Percentiles rank a stretch among this genome's conserved stretches.
Evolutionary conservation across 2,329 filamentous ascomycete species (phyloP).

Genomic region (Aureobasidium pullulans): DNA sequence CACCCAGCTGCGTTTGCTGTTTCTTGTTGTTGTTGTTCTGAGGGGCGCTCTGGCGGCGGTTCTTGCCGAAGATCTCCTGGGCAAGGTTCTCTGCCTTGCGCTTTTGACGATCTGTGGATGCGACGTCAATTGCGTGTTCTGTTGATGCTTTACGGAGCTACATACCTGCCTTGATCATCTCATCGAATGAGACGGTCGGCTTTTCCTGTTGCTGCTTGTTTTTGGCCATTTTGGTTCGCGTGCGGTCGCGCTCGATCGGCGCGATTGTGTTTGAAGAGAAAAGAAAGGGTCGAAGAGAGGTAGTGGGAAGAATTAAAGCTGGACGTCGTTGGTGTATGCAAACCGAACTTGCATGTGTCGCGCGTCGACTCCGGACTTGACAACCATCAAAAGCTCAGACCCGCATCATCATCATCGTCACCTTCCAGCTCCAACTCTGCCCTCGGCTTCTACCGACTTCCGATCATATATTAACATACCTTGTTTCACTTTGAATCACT

Average conservation of each 20-base stretch:
- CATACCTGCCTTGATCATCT: slow-evolving; percentile 45
- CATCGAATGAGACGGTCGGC: slow-evolving; percentile 40
- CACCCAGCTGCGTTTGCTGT: slow-evolving; percentile 22
- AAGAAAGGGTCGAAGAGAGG: not conserved
- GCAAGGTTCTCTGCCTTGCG: slow-evolving; percentile 67
- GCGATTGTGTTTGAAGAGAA: not conserved
- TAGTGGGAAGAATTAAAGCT: not conserved
- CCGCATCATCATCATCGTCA: slow-evolving; percentile 4
- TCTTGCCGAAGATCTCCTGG: slow-evolving; percentile 60
- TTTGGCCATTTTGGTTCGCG: not conserved
- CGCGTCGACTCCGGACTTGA: slow-evolving; percentile 1
- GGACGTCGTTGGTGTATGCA: not conserved
- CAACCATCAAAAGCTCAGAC: slow-evolving; percentile 1
- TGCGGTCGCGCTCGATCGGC: not conserved
- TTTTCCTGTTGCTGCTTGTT: slow-evolving; percentile 17
- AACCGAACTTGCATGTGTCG: slow-evolving; percentile 8
- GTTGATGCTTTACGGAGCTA: not conserved
- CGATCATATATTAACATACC: not conserved
- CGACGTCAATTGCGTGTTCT: slow-evolving; percentile 11
- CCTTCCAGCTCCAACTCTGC: not conserved
- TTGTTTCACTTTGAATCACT: not conserved
- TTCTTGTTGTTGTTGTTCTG: slow-evolving; percentile 38
- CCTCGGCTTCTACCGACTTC: slow-evolving; percentile 7
- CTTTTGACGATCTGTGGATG: slow-evolving; percentile 53
- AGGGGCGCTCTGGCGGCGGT: slow-evolving; percentile 50